Base-by-base conservation (phyloP, 1,284 basidiomycete genomes). In the Melampsora americana region DNA sequence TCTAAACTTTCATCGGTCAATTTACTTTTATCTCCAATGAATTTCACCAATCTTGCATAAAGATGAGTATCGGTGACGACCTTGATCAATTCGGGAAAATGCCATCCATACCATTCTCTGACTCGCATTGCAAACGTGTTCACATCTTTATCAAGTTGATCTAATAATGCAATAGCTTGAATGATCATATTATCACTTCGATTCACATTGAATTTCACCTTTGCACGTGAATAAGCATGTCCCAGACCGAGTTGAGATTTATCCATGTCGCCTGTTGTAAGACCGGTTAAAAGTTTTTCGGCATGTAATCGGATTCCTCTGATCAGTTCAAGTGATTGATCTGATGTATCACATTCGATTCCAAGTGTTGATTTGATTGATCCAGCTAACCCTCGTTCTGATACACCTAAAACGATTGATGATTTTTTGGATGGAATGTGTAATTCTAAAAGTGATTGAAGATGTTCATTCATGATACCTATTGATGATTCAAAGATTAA, bases 121-220 rank as follows among this genome's bases (percentile, higher is more conserved):
- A 97, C 90, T 71, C 95, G 91, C 95, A 99, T 99, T 32, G 94
- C 91, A 83, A 99, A 98, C 32, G 95, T 90, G 86, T 99, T 99
- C 83, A 99, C 94, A 84, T 99, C 95, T 87, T 98, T 99, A 88
- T 99, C 95, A 82, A 99, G 90, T 82, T 97, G 95, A 86, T 99
- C 95, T 81, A 98, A 92, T 74, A 98, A 89, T 1, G 95, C 92
- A 82, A 99, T 98, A 72, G 95, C 95, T 85, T 99, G 96, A 82
- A 99, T 99, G 86, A 99, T 99, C 95, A 99, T 99, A 87, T 99
- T 99, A 86, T 99, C 95, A 79, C 93, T 90, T 79, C 95, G 88
- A 88, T 99, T 98, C 80, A 98, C 95, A 86, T 99, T 99, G 89
- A 99, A 99, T 86, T 97, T 97, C 80, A 99, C 91, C 84, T 99